Evolutionary conservation across 805 yeast genomes (phyloP).

Genomic region (Candida sphagnicola): DNA sequence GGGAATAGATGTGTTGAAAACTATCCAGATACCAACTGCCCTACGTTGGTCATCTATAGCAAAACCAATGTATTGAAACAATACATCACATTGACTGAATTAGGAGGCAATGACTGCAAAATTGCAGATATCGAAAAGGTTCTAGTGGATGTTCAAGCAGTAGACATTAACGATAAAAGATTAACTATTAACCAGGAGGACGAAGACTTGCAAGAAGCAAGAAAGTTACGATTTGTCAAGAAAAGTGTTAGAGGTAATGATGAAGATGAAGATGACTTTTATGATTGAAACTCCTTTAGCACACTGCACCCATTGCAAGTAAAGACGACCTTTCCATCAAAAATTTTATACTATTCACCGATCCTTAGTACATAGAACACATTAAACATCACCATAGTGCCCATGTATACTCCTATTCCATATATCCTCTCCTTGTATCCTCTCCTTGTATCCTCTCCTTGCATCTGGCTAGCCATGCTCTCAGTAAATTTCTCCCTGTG

Average conservation of each 20-base stretch:
- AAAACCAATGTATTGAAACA: conserved; percentile 79
- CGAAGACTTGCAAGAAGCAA: conserved; percentile 52
- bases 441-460: too few species aligned
- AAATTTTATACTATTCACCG: too few species aligned
- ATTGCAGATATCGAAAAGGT: conserved; percentile 68
- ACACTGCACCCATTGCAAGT: too few species aligned
- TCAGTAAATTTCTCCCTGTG: background rate
- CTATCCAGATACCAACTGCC: conserved; percentile 87
- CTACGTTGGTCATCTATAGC: conserved; percentile 81
- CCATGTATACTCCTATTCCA: too few species aligned
- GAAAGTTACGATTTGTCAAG: conserved; percentile 51
- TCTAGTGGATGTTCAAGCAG: conserved; percentile 63
- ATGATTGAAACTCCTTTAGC: too few species aligned
- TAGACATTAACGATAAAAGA: conserved; percentile 64
- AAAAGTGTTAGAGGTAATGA: conserved; percentile 45
- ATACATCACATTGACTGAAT: conserved; percentile 68
- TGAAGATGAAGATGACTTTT: conserved; percentile 28
- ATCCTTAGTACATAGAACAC: too few species aligned
- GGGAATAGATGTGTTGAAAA: conserved; percentile 87
- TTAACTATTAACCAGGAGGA: conserved; percentile 55
- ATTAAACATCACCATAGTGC: too few species aligned
- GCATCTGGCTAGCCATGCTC: too few species aligned
- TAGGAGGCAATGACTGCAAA: conserved; percentile 81
- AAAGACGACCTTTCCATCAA: too few species aligned
- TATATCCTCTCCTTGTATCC: too few species aligned